Conservation (phyloP, 352 stramenopile genomes). For the Saprolegnia parasitica region DNA sequence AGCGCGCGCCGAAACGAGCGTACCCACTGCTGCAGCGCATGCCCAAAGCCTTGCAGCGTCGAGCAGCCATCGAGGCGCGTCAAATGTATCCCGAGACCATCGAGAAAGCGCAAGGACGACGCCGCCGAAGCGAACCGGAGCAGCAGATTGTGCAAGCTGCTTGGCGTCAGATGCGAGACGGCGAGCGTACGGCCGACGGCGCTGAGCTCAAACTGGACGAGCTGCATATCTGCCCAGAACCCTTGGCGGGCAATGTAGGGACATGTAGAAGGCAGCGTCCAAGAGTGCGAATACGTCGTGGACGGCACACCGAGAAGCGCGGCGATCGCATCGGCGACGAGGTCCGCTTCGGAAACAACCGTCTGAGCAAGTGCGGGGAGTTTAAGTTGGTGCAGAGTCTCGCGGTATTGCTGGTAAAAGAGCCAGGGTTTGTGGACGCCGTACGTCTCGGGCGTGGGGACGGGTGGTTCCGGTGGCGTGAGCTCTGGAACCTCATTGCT, state of each 20-base stretch:
- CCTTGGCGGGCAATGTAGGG: neutral
- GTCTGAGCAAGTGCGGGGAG: constrained; percentile 6
- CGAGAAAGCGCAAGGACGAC: constrained; percentile 3
- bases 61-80: neutral
- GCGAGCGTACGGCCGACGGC: neutral
- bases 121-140: neutral
- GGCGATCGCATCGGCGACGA: constrained; percentile 12
- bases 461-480: neutral
- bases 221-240: neutral
- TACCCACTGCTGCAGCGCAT: neutral
- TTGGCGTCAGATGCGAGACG: constrained; percentile 17
- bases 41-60: constrained; percentile 19
- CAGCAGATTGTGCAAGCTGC: constrained; percentile 11
- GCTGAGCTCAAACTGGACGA: constrained; percentile 8
- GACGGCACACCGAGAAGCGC: constrained; percentile 7
- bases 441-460: neutral
- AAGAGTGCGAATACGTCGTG: neutral
- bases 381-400: neutral
- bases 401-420: constrained; percentile 15
- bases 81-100: neutral
- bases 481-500: neutral
- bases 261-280: neutral
- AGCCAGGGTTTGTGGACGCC: constrained; percentile 22
- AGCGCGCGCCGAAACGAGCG: neutral
- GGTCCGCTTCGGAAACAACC: neutral